phyloP scores from a whole-genome alignment of 768 basidiomycete genomes.

The Tubosaeta sp. region DNA sequence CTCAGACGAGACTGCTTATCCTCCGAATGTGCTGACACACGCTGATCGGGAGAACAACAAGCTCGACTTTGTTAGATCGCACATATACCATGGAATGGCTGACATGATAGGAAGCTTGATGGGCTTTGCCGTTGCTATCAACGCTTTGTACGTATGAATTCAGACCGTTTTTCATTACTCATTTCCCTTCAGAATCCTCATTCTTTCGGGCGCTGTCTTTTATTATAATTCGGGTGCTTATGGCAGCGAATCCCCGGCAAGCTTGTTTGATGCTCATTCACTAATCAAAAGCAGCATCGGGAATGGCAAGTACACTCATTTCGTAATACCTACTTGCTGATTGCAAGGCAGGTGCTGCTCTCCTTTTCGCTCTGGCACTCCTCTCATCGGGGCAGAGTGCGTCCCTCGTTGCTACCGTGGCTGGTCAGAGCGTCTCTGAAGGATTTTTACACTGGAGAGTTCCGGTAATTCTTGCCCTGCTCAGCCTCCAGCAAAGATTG shows the following conservation, averaged over 20 bases:
- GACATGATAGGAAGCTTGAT: conserved; percentile 70
- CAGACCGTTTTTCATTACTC: neutral
- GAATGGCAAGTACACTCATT: conserved; percentile 40
- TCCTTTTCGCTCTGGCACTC: conserved; percentile 84
- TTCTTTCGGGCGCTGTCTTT: conserved; percentile 80
- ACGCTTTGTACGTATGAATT: conserved; percentile 56
- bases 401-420: conserved; percentile 83
- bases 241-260: conserved; percentile 50
- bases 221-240: conserved; percentile 47
- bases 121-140: conserved; percentile 85
- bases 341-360: conserved; percentile 58
- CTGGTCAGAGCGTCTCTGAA: conserved; percentile 87
- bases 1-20: conserved; percentile 18
- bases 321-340: neutral
- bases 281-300: conserved; percentile 69
- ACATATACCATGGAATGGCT: conserved; percentile 60
- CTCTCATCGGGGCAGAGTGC: conserved; percentile 87
- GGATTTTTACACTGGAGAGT: conserved; percentile 87
- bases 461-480: conserved; percentile 44
- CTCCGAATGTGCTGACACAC: conserved; percentile 38
- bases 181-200: conserved; percentile 56
- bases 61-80: conserved; percentile 51
- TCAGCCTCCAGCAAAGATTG: conserved; percentile 24
- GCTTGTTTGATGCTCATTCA: conserved; percentile 79
- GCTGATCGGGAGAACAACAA: conserved; percentile 55